Evolutionary conservation across 257 asterid genomes (phyloP).

Genomic region (Ajuga chamaepitys): DNA sequence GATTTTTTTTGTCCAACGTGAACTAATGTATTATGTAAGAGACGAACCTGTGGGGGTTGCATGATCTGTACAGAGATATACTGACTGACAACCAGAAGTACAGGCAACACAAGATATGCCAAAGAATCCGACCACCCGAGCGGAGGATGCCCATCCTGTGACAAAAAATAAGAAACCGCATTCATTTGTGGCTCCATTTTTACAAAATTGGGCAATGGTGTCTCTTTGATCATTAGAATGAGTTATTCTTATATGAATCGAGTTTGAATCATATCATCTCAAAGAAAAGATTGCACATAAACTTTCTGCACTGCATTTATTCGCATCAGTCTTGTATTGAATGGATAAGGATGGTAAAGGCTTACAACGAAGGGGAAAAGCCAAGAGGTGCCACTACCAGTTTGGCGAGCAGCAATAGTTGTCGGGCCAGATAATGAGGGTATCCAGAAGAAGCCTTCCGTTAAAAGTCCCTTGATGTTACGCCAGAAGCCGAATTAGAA

Average conservation of each 20-base stretch:
- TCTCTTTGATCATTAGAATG: too few relatives aligned
- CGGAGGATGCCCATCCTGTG: conserved; percentile 97
- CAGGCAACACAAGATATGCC: conserved; percentile 89
- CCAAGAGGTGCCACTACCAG: conserved; percentile 94
- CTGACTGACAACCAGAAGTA: conserved; percentile 63
- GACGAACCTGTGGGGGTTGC: conserved; percentile 91
- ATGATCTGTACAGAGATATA: conserved; percentile 84
- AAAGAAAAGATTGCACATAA: not conserved
- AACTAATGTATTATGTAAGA: not conserved
- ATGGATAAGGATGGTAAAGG: conserved; percentile 20
- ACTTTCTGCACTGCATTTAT: not conserved
- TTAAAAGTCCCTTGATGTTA: conserved; percentile 67
- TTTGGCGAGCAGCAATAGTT: conserved; percentile 78
- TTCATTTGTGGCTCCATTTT: too few relatives aligned
- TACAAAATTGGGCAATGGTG: too few relatives aligned
- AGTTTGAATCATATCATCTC: not conserved
- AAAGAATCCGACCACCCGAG: conserved; percentile 96
- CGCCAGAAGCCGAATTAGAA: conserved; percentile 9
- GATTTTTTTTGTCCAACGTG: conserved; percentile 1
- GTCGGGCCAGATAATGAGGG: conserved; percentile 98
- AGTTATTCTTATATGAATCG: not conserved
- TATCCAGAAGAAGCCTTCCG: conserved; percentile 99
- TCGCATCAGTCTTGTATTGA: not conserved
- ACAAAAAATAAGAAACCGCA: not conserved
- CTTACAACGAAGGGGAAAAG: conserved; percentile 93